Conservation (phyloP, 2,329 filamentous ascomycete species). For the Coniosporium tulheliwenetii region DNA sequence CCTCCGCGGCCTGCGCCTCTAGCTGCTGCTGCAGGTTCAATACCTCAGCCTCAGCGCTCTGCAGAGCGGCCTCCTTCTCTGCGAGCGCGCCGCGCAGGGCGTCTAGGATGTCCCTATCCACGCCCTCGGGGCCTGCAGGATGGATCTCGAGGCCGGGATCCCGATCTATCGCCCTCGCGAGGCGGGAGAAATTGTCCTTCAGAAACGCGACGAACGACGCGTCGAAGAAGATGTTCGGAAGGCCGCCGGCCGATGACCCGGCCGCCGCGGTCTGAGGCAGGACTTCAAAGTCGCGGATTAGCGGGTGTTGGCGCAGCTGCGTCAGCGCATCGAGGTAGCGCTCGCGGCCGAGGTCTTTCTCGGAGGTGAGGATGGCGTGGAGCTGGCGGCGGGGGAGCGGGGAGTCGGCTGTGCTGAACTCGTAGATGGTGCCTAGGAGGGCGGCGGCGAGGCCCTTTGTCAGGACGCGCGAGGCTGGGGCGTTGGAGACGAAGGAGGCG, state of each 20-base stretch:
- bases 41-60: constrained; percentile 40
- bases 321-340: constrained; percentile 72
- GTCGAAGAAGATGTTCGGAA: constrained; percentile 78
- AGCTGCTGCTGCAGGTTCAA: constrained; percentile 40
- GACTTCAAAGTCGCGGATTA: constrained; percentile 71
- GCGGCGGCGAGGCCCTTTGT: constrained; percentile 73
- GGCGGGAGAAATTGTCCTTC: constrained; percentile 85
- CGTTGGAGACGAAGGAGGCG: constrained; percentile 49
- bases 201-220: constrained; percentile 80
- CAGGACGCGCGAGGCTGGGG: constrained; percentile 43
- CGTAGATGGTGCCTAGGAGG: constrained; percentile 77
- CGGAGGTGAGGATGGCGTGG: constrained; percentile 59
- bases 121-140: constrained; percentile 70
- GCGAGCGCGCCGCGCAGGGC: constrained; percentile 62
- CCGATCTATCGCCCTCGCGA: constrained; percentile 74
- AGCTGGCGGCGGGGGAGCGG: constrained; percentile 70
- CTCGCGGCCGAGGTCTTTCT: constrained; percentile 55
- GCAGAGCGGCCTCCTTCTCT: constrained; percentile 48
- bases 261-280: constrained; percentile 6
- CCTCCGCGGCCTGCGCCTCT: constrained; percentile 59
- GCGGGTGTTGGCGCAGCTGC: constrained; percentile 59
- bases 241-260: constrained; percentile 24
- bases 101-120: constrained; percentile 89
- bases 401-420: constrained; percentile 96
- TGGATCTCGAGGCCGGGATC: constrained; percentile 80